Percentiles rank a stretch among this genome's conserved stretches.
phyloP scores from a whole-genome alignment of 495 filamentous ascomycete genomes.

The Tuber umbilicatum region DNA sequence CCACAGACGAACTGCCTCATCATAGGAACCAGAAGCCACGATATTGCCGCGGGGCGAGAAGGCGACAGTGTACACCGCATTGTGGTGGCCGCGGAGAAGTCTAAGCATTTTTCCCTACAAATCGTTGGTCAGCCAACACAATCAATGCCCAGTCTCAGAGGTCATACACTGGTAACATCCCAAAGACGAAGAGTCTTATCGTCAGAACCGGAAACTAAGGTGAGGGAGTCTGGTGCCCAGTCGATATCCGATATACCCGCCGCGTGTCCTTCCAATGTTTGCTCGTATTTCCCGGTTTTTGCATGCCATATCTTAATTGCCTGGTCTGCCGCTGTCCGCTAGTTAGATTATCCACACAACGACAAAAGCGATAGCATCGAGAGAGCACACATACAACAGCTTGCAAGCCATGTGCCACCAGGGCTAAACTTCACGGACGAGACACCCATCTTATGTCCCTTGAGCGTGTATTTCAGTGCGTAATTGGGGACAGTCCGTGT shows the following conservation, averaged over 20 bases:
- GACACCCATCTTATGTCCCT: constrained; percentile 69
- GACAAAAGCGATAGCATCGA: not conserved
- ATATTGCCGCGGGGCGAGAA: constrained; percentile 97
- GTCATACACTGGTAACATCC: constrained; percentile 68
- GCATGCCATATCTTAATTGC: constrained; percentile 89
- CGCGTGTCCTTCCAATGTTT: constrained; percentile 88
- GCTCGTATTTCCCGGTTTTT: constrained; percentile 63
- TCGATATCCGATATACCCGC: constrained; percentile 84
- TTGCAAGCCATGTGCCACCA: constrained; percentile 81
- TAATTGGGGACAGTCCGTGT: constrained; percentile 26
- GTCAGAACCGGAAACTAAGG: constrained; percentile 83
- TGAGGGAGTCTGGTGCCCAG: constrained; percentile 81
- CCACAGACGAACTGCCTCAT: constrained; percentile 95
- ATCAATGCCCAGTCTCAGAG: constrained; percentile 17
- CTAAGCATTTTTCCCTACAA: constrained; percentile 48
- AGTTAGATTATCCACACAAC: constrained; percentile 4
- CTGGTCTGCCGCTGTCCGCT: constrained; percentile 63
- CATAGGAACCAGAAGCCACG: constrained; percentile 86
- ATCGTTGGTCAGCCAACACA: not conserved
- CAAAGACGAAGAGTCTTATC: constrained; percentile 94
- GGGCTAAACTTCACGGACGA: constrained; percentile 87
- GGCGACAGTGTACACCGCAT: constrained; percentile 86
- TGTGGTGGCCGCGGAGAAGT: constrained; percentile 80
- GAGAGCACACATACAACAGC: constrained; percentile 55
- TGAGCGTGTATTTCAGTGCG: constrained; percentile 54